Evolutionary conservation across 495 filamentous ascomycete species (phyloP), one percentile per base, ranked within the genome.

Genomic region (Viridothelium virens): DNA sequence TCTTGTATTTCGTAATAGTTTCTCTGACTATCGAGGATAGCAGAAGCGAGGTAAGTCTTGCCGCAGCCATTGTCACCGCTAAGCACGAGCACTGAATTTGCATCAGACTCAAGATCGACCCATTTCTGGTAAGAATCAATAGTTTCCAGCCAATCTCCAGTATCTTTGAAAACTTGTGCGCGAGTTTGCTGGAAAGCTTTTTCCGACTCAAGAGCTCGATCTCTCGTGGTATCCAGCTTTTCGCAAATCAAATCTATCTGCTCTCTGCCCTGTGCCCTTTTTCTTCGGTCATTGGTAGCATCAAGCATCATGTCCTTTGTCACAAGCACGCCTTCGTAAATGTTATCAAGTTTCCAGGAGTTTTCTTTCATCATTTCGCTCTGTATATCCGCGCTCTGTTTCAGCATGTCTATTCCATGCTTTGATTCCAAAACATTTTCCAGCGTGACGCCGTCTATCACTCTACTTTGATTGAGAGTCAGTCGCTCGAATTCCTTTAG

Each of bases 21-120:
- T 53, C 48, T 53, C 48, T 0, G n/a, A 16, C 2, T 18, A 5
- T 53, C 16, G 5, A 53, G 48, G n/a, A 53, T 53, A 1, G 48
- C 48, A 18, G 48, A 53, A 12, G n/a, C 48, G 10, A 53, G 48
- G 5, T 14, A 0, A 12, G 16, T 14, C n/a, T 53, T 53, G 1
- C 48, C 48, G n/a, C 10, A 53, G 48, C 48, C 48, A 18, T 53
- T 53, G 48, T 18, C 25, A 18, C 48, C 48, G 48, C 48, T 53
- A 18, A 53, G 48, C n/a, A 53, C 5, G n/a, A 53, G 48, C n/a
- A 53, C 9, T 1, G 48, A 18, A 18, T 53, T 53, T 14, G 10
- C n/a, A 5, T 18, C 48, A 53, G 48, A 53, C n/a, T 53, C 48
- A 12, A 53, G 48, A 53, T 53, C 48, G 10, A 53, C 2, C 48